Percentiles rank a stretch among this genome's conserved stretches.
These are phyloP conservation scores for Talaromyces albobiverticillius DNA, from an alignment of 2,329 filamentous ascomycete species.

Conservation along the genomic window DNA sequence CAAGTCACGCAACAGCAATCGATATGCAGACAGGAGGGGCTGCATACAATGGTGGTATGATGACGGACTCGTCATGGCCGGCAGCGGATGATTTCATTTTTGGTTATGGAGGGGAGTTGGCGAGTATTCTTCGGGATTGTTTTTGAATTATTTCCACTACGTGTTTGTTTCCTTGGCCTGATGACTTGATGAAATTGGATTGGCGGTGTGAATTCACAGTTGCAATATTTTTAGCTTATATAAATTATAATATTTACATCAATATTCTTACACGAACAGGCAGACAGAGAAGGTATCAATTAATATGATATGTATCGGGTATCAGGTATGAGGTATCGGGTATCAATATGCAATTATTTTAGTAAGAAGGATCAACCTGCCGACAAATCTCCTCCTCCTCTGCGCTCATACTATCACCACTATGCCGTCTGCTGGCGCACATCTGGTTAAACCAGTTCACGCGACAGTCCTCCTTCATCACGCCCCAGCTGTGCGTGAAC, in stretches of 20 bases:
- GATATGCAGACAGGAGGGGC: neutral
- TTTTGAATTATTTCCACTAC: constrained; percentile 4
- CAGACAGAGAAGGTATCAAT: no score
- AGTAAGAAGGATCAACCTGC: no score
- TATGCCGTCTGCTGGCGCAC: constrained; percentile 8
- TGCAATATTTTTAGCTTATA: no score
- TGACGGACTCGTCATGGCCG: constrained; percentile 31
- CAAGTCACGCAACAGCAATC: neutral
- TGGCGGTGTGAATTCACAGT: no score
- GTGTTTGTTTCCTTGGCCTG: no score
- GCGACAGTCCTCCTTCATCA: constrained; percentile 88
- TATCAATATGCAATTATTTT: no score
- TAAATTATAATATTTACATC: no score
- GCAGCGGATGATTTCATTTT: constrained; percentile 34
- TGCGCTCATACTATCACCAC: neutral
- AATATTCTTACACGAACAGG: neutral
- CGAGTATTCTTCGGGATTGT: constrained; percentile 54
- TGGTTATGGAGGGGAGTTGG: constrained; percentile 57
- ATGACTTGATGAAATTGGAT: no score
- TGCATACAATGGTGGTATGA: constrained; percentile 20
- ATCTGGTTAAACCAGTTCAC: constrained; percentile 98
- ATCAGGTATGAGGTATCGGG: no score
- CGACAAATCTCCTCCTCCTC: constrained; percentile 14
- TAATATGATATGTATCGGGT: no score
- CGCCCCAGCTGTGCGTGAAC: constrained; percentile 74